phyloP scores from a whole-genome alignment of 768 basidiomycete genomes.

The Sporobolomyces pararoseus region DNA sequence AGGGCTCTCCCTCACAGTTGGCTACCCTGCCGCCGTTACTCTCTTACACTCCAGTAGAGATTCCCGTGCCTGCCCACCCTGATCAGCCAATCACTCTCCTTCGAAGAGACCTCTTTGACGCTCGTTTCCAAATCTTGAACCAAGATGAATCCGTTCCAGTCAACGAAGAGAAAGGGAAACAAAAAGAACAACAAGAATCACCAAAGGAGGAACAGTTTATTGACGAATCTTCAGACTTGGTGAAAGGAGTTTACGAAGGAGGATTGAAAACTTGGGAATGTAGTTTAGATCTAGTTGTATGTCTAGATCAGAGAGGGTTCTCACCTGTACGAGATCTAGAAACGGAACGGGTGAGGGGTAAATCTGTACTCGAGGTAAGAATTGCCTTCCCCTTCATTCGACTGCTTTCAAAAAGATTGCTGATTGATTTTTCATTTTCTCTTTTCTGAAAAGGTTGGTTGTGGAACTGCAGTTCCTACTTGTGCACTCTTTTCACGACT shows the following conservation, averaged over 20 bases:
- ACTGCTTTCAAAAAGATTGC: background rate
- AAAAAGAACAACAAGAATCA: slow-evolving; percentile 27
- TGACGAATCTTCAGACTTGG: slow-evolving; percentile 80
- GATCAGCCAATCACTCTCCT: slow-evolving; percentile 52
- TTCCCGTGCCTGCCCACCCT: slow-evolving; percentile 53
- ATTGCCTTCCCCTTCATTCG: background rate
- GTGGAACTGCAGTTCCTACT: slow-evolving; percentile 84
- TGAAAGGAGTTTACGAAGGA: slow-evolving; percentile 90
- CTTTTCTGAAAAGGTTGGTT: slow-evolving; percentile 72
- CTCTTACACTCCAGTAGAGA: slow-evolving; percentile 69
- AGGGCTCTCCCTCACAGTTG: slow-evolving; percentile 56
- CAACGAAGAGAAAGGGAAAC: slow-evolving; percentile 17
- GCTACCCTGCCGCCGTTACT: slow-evolving; percentile 65
- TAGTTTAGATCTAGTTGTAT: slow-evolving; percentile 75
- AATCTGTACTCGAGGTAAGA: slow-evolving; percentile 68
- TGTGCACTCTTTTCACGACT: slow-evolving; percentile 66
- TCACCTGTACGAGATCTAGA: slow-evolving; percentile 41
- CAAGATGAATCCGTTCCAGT: slow-evolving; percentile 50
- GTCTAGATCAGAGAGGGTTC: slow-evolving; percentile 48
- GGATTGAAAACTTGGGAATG: slow-evolving; percentile 98
- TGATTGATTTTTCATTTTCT: too few species aligned
- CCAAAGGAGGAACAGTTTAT: slow-evolving; percentile 58
- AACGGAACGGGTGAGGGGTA: slow-evolving; percentile 52
- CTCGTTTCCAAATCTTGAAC: slow-evolving; percentile 84
- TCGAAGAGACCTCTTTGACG: slow-evolving; percentile 88